Percentiles rank a stretch among this genome's conserved stretches.
phyloP scores from a whole-genome alignment of 1,284 basidiomycete genomes.

The Anthracocystis panici-leucophaei region DNA sequence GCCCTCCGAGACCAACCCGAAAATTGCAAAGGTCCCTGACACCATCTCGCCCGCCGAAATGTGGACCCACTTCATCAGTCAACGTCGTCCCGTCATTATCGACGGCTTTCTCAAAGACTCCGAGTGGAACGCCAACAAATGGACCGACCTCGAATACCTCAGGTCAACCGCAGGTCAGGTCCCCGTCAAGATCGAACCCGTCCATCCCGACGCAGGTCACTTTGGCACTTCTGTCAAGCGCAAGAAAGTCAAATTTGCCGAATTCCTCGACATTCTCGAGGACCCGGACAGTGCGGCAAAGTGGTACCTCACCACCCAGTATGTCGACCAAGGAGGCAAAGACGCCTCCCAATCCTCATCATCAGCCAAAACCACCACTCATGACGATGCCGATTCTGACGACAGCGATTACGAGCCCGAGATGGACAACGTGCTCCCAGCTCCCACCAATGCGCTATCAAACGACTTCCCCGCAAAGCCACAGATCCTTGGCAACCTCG shows the following conservation, averaged over 20 bases:
- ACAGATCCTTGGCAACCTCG: slow-evolving; percentile 60
- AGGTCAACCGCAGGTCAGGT: slow-evolving; percentile 48
- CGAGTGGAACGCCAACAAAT: slow-evolving; percentile 55
- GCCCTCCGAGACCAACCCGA: slow-evolving; percentile 15
- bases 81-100: slow-evolving; percentile 61
- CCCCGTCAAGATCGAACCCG: slow-evolving; percentile 65
- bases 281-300: slow-evolving; percentile 47
- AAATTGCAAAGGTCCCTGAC: slow-evolving; percentile 27
- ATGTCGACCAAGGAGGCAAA: slow-evolving; percentile 48
- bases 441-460: slow-evolving; percentile 61
- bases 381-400: slow-evolving; percentile 40
- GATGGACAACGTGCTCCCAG: slow-evolving; percentile 60
- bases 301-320: slow-evolving; percentile 68
- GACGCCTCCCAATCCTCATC: slow-evolving; percentile 16
- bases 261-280: slow-evolving; percentile 57
- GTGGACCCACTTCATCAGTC: slow-evolving; percentile 58
- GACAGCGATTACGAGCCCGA: slow-evolving; percentile 45
- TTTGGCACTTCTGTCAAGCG: slow-evolving; percentile 64
- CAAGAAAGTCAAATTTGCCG: slow-evolving; percentile 41
- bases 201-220: slow-evolving; percentile 52
- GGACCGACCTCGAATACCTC: slow-evolving; percentile 62
- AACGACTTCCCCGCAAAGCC: slow-evolving; percentile 64
- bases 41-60: slow-evolving; percentile 49
- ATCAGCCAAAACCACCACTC: slow-evolving; percentile 35
- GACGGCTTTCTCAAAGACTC: slow-evolving; percentile 55